Evolutionary conservation across 2,329 filamentous ascomycete species (phyloP), one percentile per base, ranked within the genome.

Genomic region (Diaporthe citrichinensis): DNA sequence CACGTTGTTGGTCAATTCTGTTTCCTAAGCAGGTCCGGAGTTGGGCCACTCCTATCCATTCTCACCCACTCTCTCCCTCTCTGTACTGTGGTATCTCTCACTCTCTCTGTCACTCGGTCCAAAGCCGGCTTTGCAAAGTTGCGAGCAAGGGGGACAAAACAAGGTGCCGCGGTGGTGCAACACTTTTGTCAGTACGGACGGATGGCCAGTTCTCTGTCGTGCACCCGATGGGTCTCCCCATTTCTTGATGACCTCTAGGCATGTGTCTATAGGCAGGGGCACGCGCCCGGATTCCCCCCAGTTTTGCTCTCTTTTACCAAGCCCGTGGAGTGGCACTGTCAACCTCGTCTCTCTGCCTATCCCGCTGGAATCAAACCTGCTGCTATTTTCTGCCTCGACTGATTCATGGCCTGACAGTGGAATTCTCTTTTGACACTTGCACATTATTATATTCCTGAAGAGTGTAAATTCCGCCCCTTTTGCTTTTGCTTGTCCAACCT

Each of bases 221-320:
- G 65, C 49, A 53, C 65, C 71, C 36, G 31, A 31, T 51, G n/a
- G 58, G 62, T 49, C 46, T 44, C 46, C 39, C 46, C 72, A 73
- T 73, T 51, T 73, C 36, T 68, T 65, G 46, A 73, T 73, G 72
- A 73, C 59, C 34, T 73, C 72, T 15, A 51, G 58, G 39, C 46
- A 67, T 53, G 72, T 69, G 65, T 41, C 49, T 41, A 69, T 23
- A 36, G 49, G 58, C n/a, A n/a, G n/a, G n/a, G n/a, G 65, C 46
- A 55, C 31, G 46, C 65, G 65, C 34, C 15, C 28, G 46, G n/a
- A n/a, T 46, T 44, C 3, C 34, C 65, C 65, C 65, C 34, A 23
- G 49, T 53, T 34, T 69, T 69, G 34, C 23, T 23, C 23, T 34
- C 31, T 53, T 41, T 55, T 55, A 12, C 46, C 49, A 53, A 69